Percentiles rank a stretch among this genome's conserved stretches.
Evolutionary conservation across 345 rosid genomes (phyloP).

Genomic region (Ceriops decandra): DNA sequence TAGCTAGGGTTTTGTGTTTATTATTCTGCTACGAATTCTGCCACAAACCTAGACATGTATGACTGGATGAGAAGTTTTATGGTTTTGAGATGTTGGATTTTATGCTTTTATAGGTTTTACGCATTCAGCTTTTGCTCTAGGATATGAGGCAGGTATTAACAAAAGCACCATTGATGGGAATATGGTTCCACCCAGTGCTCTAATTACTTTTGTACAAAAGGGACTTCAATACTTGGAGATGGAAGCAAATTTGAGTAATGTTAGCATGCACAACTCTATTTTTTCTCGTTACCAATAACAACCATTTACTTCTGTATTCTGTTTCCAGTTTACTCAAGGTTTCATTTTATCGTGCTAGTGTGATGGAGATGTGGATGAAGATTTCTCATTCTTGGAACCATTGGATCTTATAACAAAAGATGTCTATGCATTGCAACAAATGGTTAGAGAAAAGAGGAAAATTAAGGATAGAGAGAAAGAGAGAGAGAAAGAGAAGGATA

Average conservation of each 20-base stretch:
- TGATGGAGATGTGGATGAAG: constrained; percentile 81
- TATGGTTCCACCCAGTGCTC: constrained; percentile 94
- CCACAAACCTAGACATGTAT: no score
- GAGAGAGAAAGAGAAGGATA: constrained; percentile 8
- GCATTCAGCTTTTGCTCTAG: constrained; percentile 85
- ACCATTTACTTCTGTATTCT: constrained; percentile 1
- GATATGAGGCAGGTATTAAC: constrained; percentile 89
- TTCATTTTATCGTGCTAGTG: constrained; percentile 53
- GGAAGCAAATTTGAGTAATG: constrained; percentile 92
- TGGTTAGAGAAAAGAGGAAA: constrained; percentile 75
- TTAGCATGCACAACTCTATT: constrained; percentile 37
- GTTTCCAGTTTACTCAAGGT: constrained; percentile 6
- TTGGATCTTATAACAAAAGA: constrained; percentile 93
- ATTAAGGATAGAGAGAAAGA: constrained; percentile 29
- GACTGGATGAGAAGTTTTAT: no score
- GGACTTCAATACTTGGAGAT: constrained; percentile 97
- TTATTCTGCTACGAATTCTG: no score
- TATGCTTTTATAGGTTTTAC: constrained; percentile 54
- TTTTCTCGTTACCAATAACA: constrained; percentile 5
- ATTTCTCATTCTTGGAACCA: constrained; percentile 94
- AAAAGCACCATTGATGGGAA: constrained; percentile 87
- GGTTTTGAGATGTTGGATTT: neutral
- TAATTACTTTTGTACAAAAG: constrained; percentile 80
- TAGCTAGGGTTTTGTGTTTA: no score
- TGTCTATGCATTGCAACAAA: constrained; percentile 66